Evolutionary conservation across 2,329 filamentous ascomycete species (phyloP).

Genomic region (Cordyceps pruinosa): DNA sequence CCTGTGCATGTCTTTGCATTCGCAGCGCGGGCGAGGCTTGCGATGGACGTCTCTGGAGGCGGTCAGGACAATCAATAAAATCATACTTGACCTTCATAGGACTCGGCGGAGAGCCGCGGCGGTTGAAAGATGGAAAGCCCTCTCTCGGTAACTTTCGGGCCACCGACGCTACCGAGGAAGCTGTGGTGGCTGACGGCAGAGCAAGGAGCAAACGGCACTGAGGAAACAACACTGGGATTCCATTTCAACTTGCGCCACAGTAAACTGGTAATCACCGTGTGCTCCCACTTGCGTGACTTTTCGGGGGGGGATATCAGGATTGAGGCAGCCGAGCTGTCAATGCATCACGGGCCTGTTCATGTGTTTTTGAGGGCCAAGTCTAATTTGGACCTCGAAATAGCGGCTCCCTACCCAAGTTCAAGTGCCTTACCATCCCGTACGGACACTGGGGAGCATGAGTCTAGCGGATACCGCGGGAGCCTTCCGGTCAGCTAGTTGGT

Average conservation of each 20-base stretch:
- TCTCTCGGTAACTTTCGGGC: neutral
- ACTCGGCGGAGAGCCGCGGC: too few species aligned
- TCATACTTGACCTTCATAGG: neutral
- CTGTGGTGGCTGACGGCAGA: constrained; percentile 2
- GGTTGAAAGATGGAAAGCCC: too few species aligned
- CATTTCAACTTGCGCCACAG: neutral
- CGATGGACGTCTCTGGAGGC: neutral
- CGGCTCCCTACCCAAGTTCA: neutral
- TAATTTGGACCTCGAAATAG: neutral
- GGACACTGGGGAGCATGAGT: neutral
- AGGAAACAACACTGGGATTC: neutral
- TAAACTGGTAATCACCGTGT: constrained; percentile 3
- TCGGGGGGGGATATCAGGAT: neutral
- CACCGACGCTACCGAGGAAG: neutral
- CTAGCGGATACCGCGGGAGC: constrained; percentile 1
- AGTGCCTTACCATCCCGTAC: too few species aligned
- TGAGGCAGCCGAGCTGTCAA: neutral
- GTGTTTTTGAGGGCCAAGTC: neutral
- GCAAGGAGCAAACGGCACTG: neutral
- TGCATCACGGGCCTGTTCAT: neutral
- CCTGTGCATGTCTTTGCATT: neutral
- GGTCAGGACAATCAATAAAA: neutral
- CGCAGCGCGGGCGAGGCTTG: neutral
- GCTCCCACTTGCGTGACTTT: neutral
- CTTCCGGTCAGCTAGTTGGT: neutral